These are phyloP conservation scores for Eucalyptus regnans DNA, from an alignment of 345 rosid genomes.

Conservation along the genomic window DNA sequence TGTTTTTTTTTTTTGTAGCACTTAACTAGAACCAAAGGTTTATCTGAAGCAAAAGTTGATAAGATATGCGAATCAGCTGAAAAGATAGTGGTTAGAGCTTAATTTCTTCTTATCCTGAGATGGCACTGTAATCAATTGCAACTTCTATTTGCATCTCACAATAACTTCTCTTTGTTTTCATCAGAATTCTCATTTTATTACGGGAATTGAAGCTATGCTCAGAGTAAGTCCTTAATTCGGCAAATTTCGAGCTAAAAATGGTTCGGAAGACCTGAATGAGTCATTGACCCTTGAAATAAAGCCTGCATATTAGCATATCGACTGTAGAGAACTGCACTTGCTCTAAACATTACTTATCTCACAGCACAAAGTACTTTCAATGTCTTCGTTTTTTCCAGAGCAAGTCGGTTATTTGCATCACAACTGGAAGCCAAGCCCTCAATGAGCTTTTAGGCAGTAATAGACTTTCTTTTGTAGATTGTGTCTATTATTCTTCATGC, in stretches of 20 bases:
- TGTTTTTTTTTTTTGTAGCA: too few species aligned
- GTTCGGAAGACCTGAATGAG: too few species aligned
- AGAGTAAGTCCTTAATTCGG: conserved; percentile 19
- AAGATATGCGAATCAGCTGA: too few species aligned
- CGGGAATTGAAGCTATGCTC: conserved; percentile 39
- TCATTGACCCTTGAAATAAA: too few species aligned
- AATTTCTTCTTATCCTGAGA: background rate
- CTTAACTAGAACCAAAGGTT: too few species aligned
- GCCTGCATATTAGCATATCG: too few species aligned
- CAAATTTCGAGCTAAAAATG: too few species aligned
- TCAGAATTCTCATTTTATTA: conserved; percentile 41
- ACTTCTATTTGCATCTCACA: background rate
- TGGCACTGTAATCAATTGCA: background rate
- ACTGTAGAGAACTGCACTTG: too few species aligned
- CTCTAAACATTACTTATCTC: background rate
- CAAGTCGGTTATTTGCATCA: background rate
- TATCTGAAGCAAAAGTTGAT: too few species aligned
- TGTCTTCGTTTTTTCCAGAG: background rate
- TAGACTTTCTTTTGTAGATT: too few species aligned
- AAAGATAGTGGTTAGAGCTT: background rate
- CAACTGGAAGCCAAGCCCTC: background rate
- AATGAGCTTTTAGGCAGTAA: too few species aligned
- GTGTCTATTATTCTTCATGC: background rate
- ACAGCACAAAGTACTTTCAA: background rate
- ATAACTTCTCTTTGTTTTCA: background rate